Base-by-base conservation (phyloP, 2,329 filamentous ascomycete genomes). In the Colletotrichum chrysophilum region DNA sequence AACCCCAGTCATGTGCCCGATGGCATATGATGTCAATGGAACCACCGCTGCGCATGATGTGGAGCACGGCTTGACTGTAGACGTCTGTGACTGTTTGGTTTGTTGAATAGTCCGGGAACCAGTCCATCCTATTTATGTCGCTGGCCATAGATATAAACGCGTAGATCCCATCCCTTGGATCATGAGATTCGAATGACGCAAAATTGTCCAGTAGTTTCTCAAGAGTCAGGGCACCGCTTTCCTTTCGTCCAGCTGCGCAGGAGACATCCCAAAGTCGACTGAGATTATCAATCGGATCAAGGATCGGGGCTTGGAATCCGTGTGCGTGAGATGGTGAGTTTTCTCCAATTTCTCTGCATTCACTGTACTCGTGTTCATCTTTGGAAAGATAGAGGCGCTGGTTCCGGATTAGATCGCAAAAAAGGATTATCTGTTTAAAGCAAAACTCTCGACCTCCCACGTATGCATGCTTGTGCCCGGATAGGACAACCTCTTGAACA, bases 101-200 rank as follows among this genome's bases (percentile, higher is more conserved):
- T 13, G 48, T 10, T 2, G 64, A 66, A 14, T 55, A 66, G 26
- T 66, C 64, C 4, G 38, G 64, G 4, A 32, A 10, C 64, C 64
- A 66, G 13, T 66, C 36, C 5, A 6, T 10, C 2, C 14, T 7
- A 6, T 34, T 2, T 34, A 34, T 14, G n/a, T 74, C 71, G n/a
- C 48, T 36, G 5, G 71, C 71, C 24, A 74, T 60, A 5, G 28
- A 55, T n/a, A 70, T 30, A 9, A 66, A 55, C 13, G 66, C 66
- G n/a, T 66, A 70, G 48, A 74, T 56, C 3, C 71, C 66, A n/a
- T 74, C 66, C 10, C 66, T 30, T 12, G 61, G 60, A 34, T 74
- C 71, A 18, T 28, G 28, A 12, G 66, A 70, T 52, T 56, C 69
- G 61, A 74, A 74, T 16, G 56, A 36, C 21, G 28, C 52, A 2